Base-by-base conservation (phyloP, 2,329 filamentous ascomycete genomes). In the Diaporthe destruens region DNA sequence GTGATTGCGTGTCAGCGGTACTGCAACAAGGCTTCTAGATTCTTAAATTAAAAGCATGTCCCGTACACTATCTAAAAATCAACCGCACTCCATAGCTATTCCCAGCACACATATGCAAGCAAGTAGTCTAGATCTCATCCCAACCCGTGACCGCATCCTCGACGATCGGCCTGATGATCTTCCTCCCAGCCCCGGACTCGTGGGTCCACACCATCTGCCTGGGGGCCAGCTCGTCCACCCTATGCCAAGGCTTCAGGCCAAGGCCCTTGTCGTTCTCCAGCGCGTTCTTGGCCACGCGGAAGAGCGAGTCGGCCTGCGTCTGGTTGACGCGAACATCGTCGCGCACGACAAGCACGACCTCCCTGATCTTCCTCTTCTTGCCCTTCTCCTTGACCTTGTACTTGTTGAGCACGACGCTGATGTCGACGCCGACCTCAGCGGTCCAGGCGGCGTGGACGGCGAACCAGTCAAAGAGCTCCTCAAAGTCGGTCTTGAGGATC, bases 151-250 rank as follows among this genome's bases (percentile, higher is more conserved):
- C 82, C 0, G 84, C 84, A 68, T 82, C 80, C 71, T 86, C 84
- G 12, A 86, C 81, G 72, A 86, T 83, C 2, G 84, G 84, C 66
- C 82, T 77, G 25, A 85, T 82, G 6, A 84, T 75, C 76, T 86
- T 86, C 65, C 84, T 80, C 1, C 84, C 83, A 9, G 82, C 83
- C 57, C 75, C 77, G 11, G 63, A 71, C 59, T 76, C 71, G 67
- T 85, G 83, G 25, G 80, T 82, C 84, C 84, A 86, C 4, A 85
- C 83, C 83, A 86, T 86, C 78, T 85, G 83, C 61, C 84, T 79
- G 8, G 76, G 77, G 0, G 81, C 80, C 56, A 86, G 77, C 79
- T 86, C 82, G 66, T 79, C 71, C 6, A 77, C 83, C 6, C 82
- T 76, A 76, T 85, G 81, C 84, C 84, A 86, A 6, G 81, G 81